Evolutionary conservation across 192 early-diverging fungal genomes (phyloP), one percentile per base, ranked within the genome.

Genomic region (Rhizophagus clarus): DNA sequence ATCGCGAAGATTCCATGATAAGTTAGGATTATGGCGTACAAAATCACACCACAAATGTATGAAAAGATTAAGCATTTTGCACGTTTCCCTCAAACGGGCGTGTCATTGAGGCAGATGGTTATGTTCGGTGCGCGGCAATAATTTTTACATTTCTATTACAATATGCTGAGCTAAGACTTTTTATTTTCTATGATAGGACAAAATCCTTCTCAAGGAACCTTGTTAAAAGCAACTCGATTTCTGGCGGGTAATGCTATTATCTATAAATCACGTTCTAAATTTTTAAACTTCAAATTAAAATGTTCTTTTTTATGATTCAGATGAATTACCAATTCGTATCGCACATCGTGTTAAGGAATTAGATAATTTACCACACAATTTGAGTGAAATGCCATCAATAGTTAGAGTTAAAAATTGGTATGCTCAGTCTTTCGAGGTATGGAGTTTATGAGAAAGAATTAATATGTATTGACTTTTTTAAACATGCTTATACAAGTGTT

Each of bases 261-360:
- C 0, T 8, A 17, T 22, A 20, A 22, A 32, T 37, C 15, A 32
- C 29, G 3, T 17, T 68, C 17, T 32, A 4, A 3, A 17, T 37
- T 2, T 32, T n/a, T 32, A 40, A 68, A 32, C 20, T 68, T 32
- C 31, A 2, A 68, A 8, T 32, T 32, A 7, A 34, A 1, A 17
- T 32, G 1, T 20, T 34, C 2, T 37, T 37, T 8, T 34, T 68
- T 29, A 0, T 40, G 34, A 32, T 40, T 68, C n/a, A 78, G 94
- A 95, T 87, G 97, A 99, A 83, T 88, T 99, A 51, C 97, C 96
- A 14, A 94, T 99, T 78, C 92, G 97, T 14, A 83, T 99, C 12
- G 96, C 97, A 1, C 95, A 97, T 80, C 90, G 97, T 26, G 96
- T 97, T 56, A 96, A 97, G 28, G 97, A 99, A 85, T 89, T 99